Evolutionary conservation across 2,329 filamentous ascomycete species (phyloP).

Genomic region (Sporothrix pallida): DNA sequence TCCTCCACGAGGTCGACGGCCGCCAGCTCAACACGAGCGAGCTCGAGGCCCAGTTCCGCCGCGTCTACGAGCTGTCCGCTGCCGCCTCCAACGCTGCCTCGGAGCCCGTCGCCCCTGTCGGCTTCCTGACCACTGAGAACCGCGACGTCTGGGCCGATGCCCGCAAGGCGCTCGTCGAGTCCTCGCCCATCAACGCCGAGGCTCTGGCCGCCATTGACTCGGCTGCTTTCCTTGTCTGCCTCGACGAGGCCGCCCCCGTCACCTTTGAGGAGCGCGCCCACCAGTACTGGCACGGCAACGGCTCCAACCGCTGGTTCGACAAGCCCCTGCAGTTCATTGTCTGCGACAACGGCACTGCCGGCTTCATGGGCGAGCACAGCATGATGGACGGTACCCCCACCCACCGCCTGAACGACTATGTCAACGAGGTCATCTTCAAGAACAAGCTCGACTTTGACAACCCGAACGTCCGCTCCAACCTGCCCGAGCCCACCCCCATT

Average conservation of each 20-base stretch:
- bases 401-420: slow-evolving; percentile 93
- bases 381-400: slow-evolving; percentile 99
- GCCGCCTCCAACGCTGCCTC: slow-evolving; percentile 49
- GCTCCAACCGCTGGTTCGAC: slow-evolving; percentile 94
- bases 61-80: slow-evolving; percentile 75
- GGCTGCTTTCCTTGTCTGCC: slow-evolving; percentile 86
- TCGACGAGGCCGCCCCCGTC: slow-evolving; percentile 88
- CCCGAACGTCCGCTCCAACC: slow-evolving; percentile 75
- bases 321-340: slow-evolving; percentile 98
- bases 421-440: slow-evolving; percentile 89
- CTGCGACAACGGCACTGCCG: slow-evolving; percentile 96
- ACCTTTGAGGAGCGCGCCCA: slow-evolving; percentile 94
- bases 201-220: slow-evolving; percentile 83
- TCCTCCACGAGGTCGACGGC: slow-evolving; percentile 79
- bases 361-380: slow-evolving; percentile 97
- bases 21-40: slow-evolving; percentile 87
- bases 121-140: slow-evolving; percentile 87
- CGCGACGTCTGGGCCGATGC: slow-evolving; percentile 91
- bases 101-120: slow-evolving; percentile 70
- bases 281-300: slow-evolving; percentile 98
- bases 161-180: slow-evolving; percentile 73
- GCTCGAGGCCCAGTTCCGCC: slow-evolving; percentile 86
- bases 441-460: slow-evolving; percentile 92
- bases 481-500: slow-evolving; percentile 79
- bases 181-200: slow-evolving; percentile 78